Conservation (phyloP, 73 alveolate genomes). For the Tetrahymena malaccensis region DNA sequence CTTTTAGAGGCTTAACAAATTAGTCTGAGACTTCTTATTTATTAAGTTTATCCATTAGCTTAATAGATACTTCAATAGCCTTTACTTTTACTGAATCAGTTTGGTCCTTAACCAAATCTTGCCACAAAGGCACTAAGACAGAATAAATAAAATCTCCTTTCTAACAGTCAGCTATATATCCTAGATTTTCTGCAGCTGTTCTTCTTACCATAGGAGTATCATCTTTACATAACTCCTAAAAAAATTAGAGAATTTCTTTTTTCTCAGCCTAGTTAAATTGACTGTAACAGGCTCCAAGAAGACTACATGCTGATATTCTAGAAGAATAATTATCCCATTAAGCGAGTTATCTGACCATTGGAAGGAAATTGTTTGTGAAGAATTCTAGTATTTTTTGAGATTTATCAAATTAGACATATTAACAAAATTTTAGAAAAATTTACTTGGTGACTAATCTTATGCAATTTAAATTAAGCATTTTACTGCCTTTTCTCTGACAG, state of each 20-base stretch:
- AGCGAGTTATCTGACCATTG: conserved; percentile 16
- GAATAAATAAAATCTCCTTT: background rate
- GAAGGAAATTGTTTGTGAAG: conserved; percentile 27
- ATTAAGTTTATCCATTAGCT: conserved; percentile 2
- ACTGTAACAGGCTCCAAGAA: conserved; percentile 6
- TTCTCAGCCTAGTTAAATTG: conserved; percentile 5
- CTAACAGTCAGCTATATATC: conserved; percentile 17
- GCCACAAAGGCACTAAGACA: conserved; percentile 9
- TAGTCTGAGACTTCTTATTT: conserved; percentile 21
- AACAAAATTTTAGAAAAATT: background rate
- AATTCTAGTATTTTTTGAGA: background rate
- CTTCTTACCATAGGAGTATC: conserved; percentile 49
- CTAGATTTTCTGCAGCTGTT: conserved; percentile 26
- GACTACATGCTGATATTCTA: conserved; percentile 29
- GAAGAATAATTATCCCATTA: conserved; percentile 43
- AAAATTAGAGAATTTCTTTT: conserved; percentile 1
- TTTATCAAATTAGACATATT: background rate
- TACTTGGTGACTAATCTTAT: conserved; percentile 18
- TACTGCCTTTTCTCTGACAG: conserved; percentile 40
- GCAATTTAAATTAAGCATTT: conserved; percentile 19
- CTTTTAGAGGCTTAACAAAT: background rate
- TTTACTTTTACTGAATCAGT: conserved; percentile 30
- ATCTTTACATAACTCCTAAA: conserved; percentile 28
- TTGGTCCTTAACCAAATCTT: conserved; percentile 11
- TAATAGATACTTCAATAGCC: conserved; percentile 41